Percentiles rank a stretch among this genome's conserved stretches.
Evolutionary conservation across 75 land plant genomes (phyloP).

Genomic region (Pseudotsuga menziesii): DNA sequence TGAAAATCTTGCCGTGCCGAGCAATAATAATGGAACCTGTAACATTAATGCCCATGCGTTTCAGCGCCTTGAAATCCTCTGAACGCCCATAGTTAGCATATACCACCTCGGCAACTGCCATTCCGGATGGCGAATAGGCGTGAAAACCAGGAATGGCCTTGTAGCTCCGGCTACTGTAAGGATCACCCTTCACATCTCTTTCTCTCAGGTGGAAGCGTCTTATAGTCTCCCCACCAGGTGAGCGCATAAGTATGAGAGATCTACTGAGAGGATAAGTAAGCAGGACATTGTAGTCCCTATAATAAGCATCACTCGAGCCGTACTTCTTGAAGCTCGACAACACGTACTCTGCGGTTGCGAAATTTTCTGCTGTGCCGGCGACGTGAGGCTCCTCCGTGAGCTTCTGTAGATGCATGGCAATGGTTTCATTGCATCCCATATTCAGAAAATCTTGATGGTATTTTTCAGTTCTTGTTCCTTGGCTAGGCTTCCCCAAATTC

Average conservation of each 20-base stretch:
- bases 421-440: slow-evolving; percentile 17
- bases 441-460: background rate
- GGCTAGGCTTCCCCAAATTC: background rate
- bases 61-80: slow-evolving; percentile 49
- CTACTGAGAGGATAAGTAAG: slow-evolving; percentile 56
- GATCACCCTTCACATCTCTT: slow-evolving; percentile 39
- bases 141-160: slow-evolving; percentile 60
- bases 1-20: slow-evolving; percentile 58
- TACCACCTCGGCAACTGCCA: slow-evolving; percentile 44
- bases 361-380: slow-evolving; percentile 49
- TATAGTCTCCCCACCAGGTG: background rate
- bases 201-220: slow-evolving; percentile 23
- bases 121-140: slow-evolving; percentile 71
- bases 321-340: slow-evolving; percentile 18
- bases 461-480: background rate
- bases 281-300: slow-evolving; percentile 38
- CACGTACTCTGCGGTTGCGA: slow-evolving; percentile 58
- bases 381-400: slow-evolving; percentile 66
- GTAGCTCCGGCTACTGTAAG: slow-evolving; percentile 20
- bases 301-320: slow-evolving; percentile 25
- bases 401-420: slow-evolving; percentile 32
- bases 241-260: slow-evolving; percentile 29
- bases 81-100: slow-evolving; percentile 76
- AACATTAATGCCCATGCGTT: slow-evolving; percentile 44
- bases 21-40: slow-evolving; percentile 60